These are phyloP conservation scores for Ramaria rubella DNA, from an alignment of 768 basidiomycete species.

Conservation along the genomic window DNA sequence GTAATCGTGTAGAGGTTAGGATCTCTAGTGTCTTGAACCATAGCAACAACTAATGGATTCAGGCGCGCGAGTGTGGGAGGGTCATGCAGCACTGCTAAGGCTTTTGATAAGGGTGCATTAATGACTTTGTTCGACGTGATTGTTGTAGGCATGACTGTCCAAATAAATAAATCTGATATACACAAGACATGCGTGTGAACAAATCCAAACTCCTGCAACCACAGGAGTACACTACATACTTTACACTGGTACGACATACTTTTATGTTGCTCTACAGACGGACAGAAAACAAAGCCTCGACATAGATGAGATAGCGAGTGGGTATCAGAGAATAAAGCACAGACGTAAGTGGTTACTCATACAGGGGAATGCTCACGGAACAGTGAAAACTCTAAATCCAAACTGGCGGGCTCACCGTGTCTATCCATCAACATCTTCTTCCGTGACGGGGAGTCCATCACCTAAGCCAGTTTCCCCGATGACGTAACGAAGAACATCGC, in stretches of 20 bases:
- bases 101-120: not conserved
- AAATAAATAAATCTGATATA: too few relatives aligned
- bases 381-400: not conserved
- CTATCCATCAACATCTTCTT: constrained; percentile 12
- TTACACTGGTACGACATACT: not conserved
- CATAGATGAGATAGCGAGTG: constrained; percentile 5
- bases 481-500: constrained; percentile 81
- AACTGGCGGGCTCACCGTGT: not conserved
- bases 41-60: constrained; percentile 7
- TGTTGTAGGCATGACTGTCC: too few relatives aligned
- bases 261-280: constrained; percentile 1
- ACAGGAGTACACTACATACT: not conserved
- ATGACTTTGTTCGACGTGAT: too few relatives aligned
- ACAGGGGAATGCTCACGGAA: not conserved
- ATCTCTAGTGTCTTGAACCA: not conserved
- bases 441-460: constrained; percentile 25
- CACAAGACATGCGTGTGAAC: too few relatives aligned
- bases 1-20: constrained; percentile 3
- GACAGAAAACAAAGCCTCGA: constrained; percentile 1
- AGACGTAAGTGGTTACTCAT: not conserved
- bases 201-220: not conserved
- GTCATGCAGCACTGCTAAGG: constrained; percentile 3
- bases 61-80: constrained; percentile 1
- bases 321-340: not conserved
- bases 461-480: constrained; percentile 54